A percentile compares a stretch with the other conserved stretches of the same genome.
These are phyloP conservation scores for Penicillium sp. DNA, from an alignment of 2,329 filamentous ascomycete genomes.

Conservation along the genomic window DNA sequence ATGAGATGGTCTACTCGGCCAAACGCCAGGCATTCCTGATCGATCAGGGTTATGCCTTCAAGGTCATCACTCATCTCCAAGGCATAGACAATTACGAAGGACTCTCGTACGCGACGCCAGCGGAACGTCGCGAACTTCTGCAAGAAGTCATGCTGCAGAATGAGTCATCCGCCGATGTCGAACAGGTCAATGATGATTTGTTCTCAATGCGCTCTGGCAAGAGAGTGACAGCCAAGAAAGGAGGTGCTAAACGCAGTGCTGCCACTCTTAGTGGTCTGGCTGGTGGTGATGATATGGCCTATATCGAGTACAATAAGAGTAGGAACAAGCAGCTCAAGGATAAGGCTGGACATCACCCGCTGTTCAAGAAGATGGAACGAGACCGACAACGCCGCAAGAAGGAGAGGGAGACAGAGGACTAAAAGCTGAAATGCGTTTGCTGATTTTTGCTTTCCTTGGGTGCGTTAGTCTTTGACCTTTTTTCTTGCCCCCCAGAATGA, in stretches of 20 bases:
- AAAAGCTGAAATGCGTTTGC: conserved; percentile 1
- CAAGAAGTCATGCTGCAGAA: conserved; percentile 87
- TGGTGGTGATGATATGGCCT: conserved; percentile 97
- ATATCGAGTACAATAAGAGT: conserved; percentile 76
- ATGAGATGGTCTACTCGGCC: conserved; percentile 96
- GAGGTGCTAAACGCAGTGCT: conserved; percentile 72
- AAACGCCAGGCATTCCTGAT: conserved; percentile 96
- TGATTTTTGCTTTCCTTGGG: neutral
- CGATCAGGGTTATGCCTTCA: conserved; percentile 98
- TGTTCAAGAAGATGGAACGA: conserved; percentile 65
- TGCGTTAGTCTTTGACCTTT: neutral
- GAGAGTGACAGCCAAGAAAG: conserved; percentile 46
- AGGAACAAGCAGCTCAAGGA: conserved; percentile 66
- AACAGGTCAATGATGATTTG: conserved; percentile 67
- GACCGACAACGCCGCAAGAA: conserved; percentile 59
- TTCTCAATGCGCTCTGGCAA: conserved; percentile 57
- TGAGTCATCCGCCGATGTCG: conserved; percentile 68
- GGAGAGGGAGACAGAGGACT: conserved; percentile 37
- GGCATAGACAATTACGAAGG: conserved; percentile 82
- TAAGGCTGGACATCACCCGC: conserved; percentile 56
- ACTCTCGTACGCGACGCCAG: conserved; percentile 74
- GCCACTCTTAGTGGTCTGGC: conserved; percentile 81
- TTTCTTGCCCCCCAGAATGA: conserved; percentile 7
- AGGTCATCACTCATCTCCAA: conserved; percentile 93
- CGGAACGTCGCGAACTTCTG: conserved; percentile 80